phyloP scores from a whole-genome alignment of 129 eudicot species.

The Kitagawia praeruptora region DNA sequence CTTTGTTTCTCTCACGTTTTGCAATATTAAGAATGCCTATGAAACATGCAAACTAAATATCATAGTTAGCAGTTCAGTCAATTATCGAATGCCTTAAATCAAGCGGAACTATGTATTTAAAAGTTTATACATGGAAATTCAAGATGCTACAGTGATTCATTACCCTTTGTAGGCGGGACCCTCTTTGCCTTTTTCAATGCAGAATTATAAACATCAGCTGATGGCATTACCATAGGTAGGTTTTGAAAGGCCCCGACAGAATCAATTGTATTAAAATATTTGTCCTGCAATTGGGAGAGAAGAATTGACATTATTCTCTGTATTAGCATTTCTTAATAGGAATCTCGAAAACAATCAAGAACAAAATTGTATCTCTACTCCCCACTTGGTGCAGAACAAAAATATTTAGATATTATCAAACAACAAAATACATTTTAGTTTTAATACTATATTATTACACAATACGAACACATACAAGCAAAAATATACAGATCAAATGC shows the following conservation, averaged over 20 bases:
- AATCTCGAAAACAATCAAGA: too few species aligned
- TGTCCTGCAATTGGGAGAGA: conserved; percentile 32
- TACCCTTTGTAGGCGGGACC: conserved; percentile 90
- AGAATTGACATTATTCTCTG: conserved; percentile 3
- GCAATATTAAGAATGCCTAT: conserved; percentile 89
- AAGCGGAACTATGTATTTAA: background rate
- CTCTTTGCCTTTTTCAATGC: conserved; percentile 79
- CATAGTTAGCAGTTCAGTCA: conserved; percentile 24
- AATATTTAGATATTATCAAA: background rate
- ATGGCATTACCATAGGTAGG: conserved; percentile 98
- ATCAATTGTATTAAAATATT: conserved; percentile 24
- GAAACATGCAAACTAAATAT: conserved; percentile 31
- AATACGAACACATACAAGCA: background rate
- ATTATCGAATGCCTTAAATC: background rate
- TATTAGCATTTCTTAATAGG: background rate
- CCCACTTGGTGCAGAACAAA: background rate
- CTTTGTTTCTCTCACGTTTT: conserved; percentile 91
- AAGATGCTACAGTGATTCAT: conserved; percentile 12
- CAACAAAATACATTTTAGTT: background rate
- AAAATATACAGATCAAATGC: background rate
- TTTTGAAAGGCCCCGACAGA: conserved; percentile 91
- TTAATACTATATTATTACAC: background rate
- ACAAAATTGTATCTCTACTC: too few species aligned
- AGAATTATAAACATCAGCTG: conserved; percentile 64
- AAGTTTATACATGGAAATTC: background rate